Evolutionary conservation across 164 flowering plant species (phyloP).

Genomic region (Annona cherimola): DNA sequence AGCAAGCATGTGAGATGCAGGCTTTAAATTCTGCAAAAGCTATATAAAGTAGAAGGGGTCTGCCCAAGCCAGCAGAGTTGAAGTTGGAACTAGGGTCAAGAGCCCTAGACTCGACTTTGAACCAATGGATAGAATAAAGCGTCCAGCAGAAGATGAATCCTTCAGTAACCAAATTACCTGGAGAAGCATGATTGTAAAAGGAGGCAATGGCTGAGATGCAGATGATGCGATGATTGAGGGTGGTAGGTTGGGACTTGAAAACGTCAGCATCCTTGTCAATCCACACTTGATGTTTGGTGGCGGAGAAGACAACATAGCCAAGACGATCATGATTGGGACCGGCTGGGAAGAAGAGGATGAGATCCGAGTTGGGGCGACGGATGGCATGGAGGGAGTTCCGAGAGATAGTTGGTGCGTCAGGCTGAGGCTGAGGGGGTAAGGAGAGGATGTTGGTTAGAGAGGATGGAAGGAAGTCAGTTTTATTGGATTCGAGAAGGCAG

Average conservation of each 20-base stretch:
- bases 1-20: slow-evolving; percentile 52
- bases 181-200: not conserved
- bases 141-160: slow-evolving; percentile 55
- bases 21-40: slow-evolving; percentile 34
- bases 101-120: slow-evolving; percentile 23
- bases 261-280: slow-evolving; percentile 11
- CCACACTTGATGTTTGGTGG: slow-evolving; percentile 1
- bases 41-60: slow-evolving; percentile 31
- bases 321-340: slow-evolving; percentile 48
- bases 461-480: slow-evolving; percentile 16
- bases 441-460: slow-evolving; percentile 22
- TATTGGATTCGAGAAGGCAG: slow-evolving; percentile 7
- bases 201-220: slow-evolving; percentile 27
- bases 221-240: slow-evolving; percentile 28
- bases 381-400: slow-evolving; percentile 39
- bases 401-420: slow-evolving; percentile 3
- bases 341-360: slow-evolving; percentile 33
- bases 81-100: not conserved
- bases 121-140: slow-evolving; percentile 64
- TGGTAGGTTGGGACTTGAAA: slow-evolving; percentile 5
- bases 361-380: slow-evolving; percentile 16
- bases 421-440: slow-evolving; percentile 3
- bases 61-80: slow-evolving; percentile 1
- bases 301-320: slow-evolving; percentile 35
- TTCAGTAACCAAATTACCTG: slow-evolving; percentile 9